These are phyloP conservation scores for Arachnopeziza araneosa DNA, from an alignment of 2,329 filamentous ascomycete species.

Conservation along the genomic window DNA sequence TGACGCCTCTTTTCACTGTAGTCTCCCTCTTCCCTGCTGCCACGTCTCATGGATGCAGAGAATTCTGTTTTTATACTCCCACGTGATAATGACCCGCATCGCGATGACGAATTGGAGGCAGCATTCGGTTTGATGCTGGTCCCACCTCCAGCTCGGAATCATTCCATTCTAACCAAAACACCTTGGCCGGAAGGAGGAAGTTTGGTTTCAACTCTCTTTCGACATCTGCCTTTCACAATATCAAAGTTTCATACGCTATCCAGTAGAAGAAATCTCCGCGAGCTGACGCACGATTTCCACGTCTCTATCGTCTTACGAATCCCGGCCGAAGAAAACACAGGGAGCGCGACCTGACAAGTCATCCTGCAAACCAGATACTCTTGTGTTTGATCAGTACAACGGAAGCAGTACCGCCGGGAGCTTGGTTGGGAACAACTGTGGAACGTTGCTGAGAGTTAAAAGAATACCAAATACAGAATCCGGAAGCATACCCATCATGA, in stretches of 20 bases:
- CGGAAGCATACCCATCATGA: slow-evolving; percentile 54
- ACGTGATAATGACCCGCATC: neutral
- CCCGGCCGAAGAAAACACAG: neutral
- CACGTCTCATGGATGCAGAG: neutral
- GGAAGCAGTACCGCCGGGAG: neutral
- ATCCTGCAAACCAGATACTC: neutral
- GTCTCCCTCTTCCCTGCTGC: neutral
- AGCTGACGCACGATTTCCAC: neutral
- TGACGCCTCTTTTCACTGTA: neutral
- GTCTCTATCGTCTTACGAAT: neutral
- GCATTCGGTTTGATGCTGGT: neutral
- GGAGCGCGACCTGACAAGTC: neutral
- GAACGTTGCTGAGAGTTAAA: neutral
- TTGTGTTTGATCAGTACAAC: neutral
- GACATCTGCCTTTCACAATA: neutral
- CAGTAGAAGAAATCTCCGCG: neutral
- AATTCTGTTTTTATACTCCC: neutral
- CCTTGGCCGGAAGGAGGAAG: neutral
- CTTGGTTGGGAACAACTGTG: neutral
- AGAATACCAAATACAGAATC: neutral
- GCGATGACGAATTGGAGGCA: neutral
- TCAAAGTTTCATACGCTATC: neutral
- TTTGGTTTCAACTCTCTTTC: neutral
- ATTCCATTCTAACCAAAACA: neutral
- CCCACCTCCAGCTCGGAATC: neutral